Evolutionary conservation across 495 filamentous ascomycete genomes (phyloP).

Genomic region (Podospora pseudopauciseta): DNA sequence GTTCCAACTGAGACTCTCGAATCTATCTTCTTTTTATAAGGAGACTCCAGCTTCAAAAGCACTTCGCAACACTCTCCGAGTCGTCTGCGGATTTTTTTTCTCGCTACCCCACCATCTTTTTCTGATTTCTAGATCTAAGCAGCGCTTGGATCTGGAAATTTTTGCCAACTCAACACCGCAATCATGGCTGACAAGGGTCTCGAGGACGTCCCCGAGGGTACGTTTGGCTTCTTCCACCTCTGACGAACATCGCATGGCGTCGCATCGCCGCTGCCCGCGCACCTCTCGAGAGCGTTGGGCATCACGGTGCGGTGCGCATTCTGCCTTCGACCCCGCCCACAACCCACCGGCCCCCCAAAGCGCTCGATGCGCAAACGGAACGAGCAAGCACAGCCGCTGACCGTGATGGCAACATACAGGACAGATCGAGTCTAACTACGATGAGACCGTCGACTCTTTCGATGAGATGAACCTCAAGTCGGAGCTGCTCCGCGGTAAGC

Average conservation of each 20-base stretch:
- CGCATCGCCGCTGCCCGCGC: constrained; percentile 1
- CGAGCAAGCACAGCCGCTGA: constrained; percentile 19
- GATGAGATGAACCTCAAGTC: constrained; percentile 95
- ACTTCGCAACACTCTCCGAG: constrained; percentile 34
- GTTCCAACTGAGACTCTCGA: constrained; percentile 33
- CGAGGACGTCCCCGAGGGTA: constrained; percentile 91
- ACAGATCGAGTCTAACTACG: constrained; percentile 99
- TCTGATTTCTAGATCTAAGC: constrained; percentile 54
- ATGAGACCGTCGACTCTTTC: constrained; percentile 99
- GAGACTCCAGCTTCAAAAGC: constrained; percentile 38
- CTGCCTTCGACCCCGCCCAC: background rate
- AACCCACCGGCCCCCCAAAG: constrained; percentile 1
- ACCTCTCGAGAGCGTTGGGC: constrained; percentile 1
- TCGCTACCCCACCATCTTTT: constrained; percentile 44
- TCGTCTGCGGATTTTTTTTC: constrained; percentile 42
- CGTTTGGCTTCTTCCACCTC: constrained; percentile 31
- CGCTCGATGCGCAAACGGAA: background rate
- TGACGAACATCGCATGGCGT: background rate
- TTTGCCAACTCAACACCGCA: constrained; percentile 55
- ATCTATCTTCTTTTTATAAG: constrained; percentile 41
- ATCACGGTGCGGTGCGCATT: background rate
- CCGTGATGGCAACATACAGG: constrained; percentile 49
- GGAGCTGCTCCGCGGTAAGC: constrained; percentile 92
- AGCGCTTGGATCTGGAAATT: constrained; percentile 67
- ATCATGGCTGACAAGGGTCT: constrained; percentile 99